Conservation (phyloP, 345 rosid genomes). For the Lepidium africanum region DNA sequence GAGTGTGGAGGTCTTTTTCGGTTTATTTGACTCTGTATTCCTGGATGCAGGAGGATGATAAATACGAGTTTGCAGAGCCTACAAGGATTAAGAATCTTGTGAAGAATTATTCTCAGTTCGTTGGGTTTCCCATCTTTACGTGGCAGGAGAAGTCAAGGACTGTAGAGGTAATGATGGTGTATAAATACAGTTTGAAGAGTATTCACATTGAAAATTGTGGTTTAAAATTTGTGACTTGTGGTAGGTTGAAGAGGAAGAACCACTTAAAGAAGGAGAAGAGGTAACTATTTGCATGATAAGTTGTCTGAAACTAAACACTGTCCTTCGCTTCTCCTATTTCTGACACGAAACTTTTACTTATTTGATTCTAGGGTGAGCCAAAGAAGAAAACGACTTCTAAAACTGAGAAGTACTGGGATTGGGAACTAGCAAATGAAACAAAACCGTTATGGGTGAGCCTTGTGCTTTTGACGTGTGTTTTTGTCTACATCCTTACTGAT, state of each 20-base stretch:
- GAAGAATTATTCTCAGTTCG: slow-evolving; percentile 94
- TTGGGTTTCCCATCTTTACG: slow-evolving; percentile 93
- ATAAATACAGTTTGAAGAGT: background rate
- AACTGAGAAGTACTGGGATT: slow-evolving; percentile 97
- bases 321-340: background rate
- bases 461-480: background rate
- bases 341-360: slow-evolving; percentile 8
- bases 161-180: slow-evolving; percentile 52
- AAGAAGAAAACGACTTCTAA: slow-evolving; percentile 75
- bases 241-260: slow-evolving; percentile 94
- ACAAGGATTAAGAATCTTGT: slow-evolving; percentile 75
- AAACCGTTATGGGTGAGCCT: slow-evolving; percentile 91
- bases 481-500: background rate
- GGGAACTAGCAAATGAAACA: slow-evolving; percentile 93
- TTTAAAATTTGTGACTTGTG: slow-evolving; percentile 4
- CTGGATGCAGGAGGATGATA: slow-evolving; percentile 71
- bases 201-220: background rate
- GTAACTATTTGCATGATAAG: slow-evolving; percentile 25
- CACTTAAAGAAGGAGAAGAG: slow-evolving; percentile 83
- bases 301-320: background rate
- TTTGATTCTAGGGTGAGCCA: slow-evolving; percentile 56
- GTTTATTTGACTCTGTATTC: background rate
- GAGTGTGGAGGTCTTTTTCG: background rate
- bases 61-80: slow-evolving; percentile 78
- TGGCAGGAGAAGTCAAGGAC: slow-evolving; percentile 95